These are phyloP conservation scores for Xerophyta viscosa DNA, from an alignment of 106 monocot species.

Conservation along the genomic window DNA sequence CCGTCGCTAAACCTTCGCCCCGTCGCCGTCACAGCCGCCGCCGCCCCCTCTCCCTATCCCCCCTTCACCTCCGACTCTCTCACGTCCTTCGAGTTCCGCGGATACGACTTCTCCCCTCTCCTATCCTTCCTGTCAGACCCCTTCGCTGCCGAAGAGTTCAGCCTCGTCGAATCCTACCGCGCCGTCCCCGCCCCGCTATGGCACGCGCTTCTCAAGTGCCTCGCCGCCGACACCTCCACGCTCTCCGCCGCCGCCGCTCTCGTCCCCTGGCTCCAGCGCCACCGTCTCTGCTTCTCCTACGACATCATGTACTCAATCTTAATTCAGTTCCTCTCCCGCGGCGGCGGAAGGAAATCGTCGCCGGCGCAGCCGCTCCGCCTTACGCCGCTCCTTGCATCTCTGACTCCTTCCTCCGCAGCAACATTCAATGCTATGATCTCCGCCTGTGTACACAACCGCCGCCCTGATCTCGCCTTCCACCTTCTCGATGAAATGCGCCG, in stretches of 20 bases:
- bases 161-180: constrained; percentile 36
- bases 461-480: constrained; percentile 41
- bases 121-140: constrained; percentile 27
- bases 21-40: constrained; percentile 2
- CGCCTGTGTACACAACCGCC: constrained; percentile 41
- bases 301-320: constrained; percentile 84
- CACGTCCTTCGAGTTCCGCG: constrained; percentile 9
- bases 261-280: constrained; percentile 54
- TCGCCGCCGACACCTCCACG: constrained; percentile 31
- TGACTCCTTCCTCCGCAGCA: constrained; percentile 49
- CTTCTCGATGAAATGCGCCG: constrained; percentile 45
- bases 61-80: not conserved
- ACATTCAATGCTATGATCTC: constrained; percentile 83
- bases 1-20: not conserved
- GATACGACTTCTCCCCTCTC: constrained; percentile 50
- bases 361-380: constrained; percentile 24
- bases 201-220: constrained; percentile 44
- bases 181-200: constrained; percentile 46
- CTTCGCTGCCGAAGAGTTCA: constrained; percentile 21
- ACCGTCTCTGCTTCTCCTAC: constrained; percentile 71
- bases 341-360: constrained; percentile 12
- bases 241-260: constrained; percentile 48
- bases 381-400: constrained; percentile 12
- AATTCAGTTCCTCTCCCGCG: constrained; percentile 57
- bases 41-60: constrained; percentile 3